Evolutionary conservation across 2,329 filamentous ascomycete genomes (phyloP).

Genomic region (Diaporthe eres): DNA sequence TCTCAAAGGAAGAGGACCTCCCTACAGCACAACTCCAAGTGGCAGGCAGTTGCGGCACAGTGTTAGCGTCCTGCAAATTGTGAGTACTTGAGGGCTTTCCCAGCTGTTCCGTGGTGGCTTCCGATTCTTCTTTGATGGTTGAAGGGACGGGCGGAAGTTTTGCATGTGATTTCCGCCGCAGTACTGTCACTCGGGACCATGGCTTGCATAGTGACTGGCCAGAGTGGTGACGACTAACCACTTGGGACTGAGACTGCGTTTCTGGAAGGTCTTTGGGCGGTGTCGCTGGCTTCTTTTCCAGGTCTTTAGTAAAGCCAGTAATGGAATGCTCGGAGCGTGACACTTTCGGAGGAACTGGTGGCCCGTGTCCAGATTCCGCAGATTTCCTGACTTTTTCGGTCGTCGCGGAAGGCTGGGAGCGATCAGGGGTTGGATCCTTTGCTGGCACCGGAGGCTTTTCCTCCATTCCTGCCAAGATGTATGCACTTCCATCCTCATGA

Average conservation of each 20-base stretch:
- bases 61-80: background rate
- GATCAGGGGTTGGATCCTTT: background rate
- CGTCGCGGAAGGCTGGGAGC: background rate
- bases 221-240: constrained; percentile 1
- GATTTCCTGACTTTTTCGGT: background rate
- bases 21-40: constrained; percentile 45
- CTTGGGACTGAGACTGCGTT: background rate
- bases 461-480: background rate
- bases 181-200: constrained; percentile 32
- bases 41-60: constrained; percentile 43
- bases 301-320: background rate
- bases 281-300: constrained; percentile 20
- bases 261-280: constrained; percentile 29
- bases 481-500: background rate
- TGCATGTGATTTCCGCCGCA: constrained; percentile 1
- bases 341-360: background rate
- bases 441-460: constrained; percentile 15
- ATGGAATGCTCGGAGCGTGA: background rate
- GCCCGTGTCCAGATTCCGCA: background rate
- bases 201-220: constrained; percentile 33
- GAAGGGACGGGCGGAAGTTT: constrained; percentile 27
- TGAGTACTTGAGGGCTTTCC: background rate
- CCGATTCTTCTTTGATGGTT: constrained; percentile 19
- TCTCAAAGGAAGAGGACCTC: constrained; percentile 48
- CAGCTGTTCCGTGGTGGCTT: background rate